phyloP scores from a whole-genome alignment of 257 asterid species.

The Nicotiana tabacum region DNA sequence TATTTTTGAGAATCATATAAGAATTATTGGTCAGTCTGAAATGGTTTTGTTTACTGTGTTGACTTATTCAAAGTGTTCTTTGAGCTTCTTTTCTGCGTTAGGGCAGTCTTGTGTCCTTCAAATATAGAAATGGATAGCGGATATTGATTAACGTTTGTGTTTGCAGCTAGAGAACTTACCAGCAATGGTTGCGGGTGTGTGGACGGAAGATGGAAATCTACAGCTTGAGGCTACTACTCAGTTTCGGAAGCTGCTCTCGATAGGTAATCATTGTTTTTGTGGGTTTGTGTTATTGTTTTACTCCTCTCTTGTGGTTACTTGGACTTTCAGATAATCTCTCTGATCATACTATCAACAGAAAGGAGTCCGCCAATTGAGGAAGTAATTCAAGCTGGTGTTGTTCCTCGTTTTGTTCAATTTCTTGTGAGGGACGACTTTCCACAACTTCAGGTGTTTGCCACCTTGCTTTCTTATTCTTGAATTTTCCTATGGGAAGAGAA shows the following conservation, averaged over 20 bases:
- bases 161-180: slow-evolving; percentile 15
- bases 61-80: background rate
- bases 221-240: slow-evolving; percentile 20
- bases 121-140: background rate
- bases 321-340: slow-evolving; percentile 7
- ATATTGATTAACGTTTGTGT: background rate
- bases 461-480: background rate
- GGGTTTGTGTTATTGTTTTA: background rate
- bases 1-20: too few species aligned
- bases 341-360: slow-evolving; percentile 8
- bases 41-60: background rate
- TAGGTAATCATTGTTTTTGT: slow-evolving; percentile 16
- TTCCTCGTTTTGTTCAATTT: slow-evolving; percentile 29
- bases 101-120: background rate
- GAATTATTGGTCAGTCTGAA: too few species aligned
- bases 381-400: slow-evolving; percentile 23
- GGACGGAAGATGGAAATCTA: slow-evolving; percentile 13
- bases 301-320: background rate
- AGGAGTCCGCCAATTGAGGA: slow-evolving; percentile 18
- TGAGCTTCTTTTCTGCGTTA: background rate
- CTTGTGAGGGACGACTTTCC: slow-evolving; percentile 10
- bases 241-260: slow-evolving; percentile 18
- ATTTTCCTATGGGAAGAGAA: background rate
- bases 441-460: slow-evolving; percentile 16
- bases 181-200: slow-evolving; percentile 11